These are phyloP conservation scores for Quercus rubra DNA, from an alignment of 306 rosid species.

Conservation along the genomic window DNA sequence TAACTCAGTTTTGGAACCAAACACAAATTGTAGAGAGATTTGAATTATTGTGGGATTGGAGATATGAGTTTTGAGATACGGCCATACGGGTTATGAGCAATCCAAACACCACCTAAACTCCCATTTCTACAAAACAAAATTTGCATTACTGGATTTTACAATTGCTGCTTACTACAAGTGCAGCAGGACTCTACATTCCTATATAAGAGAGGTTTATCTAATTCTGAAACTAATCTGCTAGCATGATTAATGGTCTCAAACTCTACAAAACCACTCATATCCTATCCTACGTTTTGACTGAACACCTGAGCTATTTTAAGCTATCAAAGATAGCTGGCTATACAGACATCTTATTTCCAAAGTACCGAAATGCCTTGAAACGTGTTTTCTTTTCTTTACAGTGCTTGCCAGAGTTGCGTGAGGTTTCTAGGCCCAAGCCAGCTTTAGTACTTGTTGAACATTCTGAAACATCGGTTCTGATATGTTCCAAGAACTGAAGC, in stretches of 20 bases:
- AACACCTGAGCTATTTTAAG: neutral
- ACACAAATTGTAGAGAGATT: too few relatives aligned
- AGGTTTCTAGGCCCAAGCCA: neutral
- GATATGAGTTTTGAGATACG: too few relatives aligned
- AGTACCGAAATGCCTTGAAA: constrained; percentile 2
- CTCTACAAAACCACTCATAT: neutral
- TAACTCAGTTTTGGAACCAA: too few relatives aligned
- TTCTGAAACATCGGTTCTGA: neutral
- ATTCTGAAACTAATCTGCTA: neutral
- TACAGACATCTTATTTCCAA: neutral
- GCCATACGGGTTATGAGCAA: too few relatives aligned
- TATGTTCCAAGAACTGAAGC: constrained; percentile 9
- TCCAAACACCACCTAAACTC: too few relatives aligned
- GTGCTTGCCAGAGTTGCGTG: neutral
- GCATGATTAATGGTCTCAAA: neutral
- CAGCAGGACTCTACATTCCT: neutral
- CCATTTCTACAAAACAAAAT: too few relatives aligned
- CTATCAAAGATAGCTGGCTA: neutral
- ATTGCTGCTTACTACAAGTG: too few relatives aligned
- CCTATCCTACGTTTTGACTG: neutral
- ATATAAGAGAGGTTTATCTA: neutral
- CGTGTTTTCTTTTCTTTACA: neutral
- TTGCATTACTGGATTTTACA: too few relatives aligned
- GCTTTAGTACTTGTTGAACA: neutral
- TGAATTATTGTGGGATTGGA: too few relatives aligned